Conservation (phyloP, 148 eudicot species). For the Gaultheria prostrata region DNA sequence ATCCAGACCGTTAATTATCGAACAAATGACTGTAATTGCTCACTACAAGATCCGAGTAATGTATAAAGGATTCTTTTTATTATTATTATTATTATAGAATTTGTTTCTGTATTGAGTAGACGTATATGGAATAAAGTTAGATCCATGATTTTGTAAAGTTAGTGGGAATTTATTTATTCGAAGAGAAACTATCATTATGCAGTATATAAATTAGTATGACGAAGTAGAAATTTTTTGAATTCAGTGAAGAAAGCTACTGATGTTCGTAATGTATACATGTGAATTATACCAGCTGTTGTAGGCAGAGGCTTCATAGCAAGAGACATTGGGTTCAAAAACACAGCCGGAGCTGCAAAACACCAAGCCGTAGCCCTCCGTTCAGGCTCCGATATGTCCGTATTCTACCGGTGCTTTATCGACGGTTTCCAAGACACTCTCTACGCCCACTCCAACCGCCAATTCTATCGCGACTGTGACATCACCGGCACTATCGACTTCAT, state of each 20-base stretch:
- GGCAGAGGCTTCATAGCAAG: slow-evolving; percentile 64
- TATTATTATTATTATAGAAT: too few species aligned
- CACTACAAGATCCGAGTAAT: too few species aligned
- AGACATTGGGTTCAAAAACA: slow-evolving; percentile 60
- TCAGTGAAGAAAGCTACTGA: not conserved
- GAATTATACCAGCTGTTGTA: slow-evolving; percentile 35
- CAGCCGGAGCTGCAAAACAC: slow-evolving; percentile 68
- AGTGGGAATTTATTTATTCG: too few species aligned
- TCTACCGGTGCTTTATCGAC: slow-evolving; percentile 49
- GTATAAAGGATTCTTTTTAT: too few species aligned
- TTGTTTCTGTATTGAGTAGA: too few species aligned
- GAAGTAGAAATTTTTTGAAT: not conserved
- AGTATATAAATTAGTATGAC: not conserved
- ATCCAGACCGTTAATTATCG: too few species aligned
- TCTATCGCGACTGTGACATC: slow-evolving; percentile 69
- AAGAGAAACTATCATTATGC: not conserved
- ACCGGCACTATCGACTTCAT: slow-evolving; percentile 77
- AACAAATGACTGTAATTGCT: too few species aligned
- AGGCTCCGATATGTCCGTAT: slow-evolving; percentile 49
- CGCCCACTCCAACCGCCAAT: slow-evolving; percentile 67
- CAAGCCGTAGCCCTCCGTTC: slow-evolving; percentile 75
- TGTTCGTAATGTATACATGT: not conserved
- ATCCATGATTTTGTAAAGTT: too few species aligned
- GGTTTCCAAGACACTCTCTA: slow-evolving; percentile 73
- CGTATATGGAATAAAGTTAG: too few species aligned